Evolutionary conservation across 148 eudicot species (phyloP), one percentile per base, ranked within the genome.

Genomic region (Nepenthes mirabilis): DNA sequence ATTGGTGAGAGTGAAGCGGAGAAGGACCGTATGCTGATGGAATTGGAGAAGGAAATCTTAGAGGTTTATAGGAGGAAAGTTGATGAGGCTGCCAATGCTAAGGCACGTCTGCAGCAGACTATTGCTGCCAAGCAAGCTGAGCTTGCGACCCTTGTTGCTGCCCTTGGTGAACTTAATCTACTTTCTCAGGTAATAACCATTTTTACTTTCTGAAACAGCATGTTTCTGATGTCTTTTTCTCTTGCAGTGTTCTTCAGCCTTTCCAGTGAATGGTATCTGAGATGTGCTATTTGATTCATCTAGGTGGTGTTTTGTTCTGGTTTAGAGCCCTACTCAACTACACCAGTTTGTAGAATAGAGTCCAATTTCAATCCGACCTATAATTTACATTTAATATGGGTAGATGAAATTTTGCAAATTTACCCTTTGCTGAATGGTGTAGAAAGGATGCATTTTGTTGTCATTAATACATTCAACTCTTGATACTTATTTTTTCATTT

Each of bases 121-220:
- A 74, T 81, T 55, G 86, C 75, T 10, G 77, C 83, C 60, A 79
- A 74, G 72, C 83, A 84, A 72, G 90, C 86, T 7, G 90, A 84
- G 75, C 77, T 84, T 55, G 83, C 86, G 40, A 84, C 79, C 63
- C 83, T 84, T 34, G 68, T 81, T 74, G 90, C 90, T 70, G 57
- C 80, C 59, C 82, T 84, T 43, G 90, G 86, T 36, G 90, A 84
- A 62, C 69, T 62, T 55, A 76, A 70, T 47, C 63, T 68, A 57
- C 76, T 67, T 57, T 79, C 81, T 40, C 78, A 71, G 82, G 90
- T 84, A 80, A 75, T 45, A 36, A 47, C 1, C 10, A 9, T 56
- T 23, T 52, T 14, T 9, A 34, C 14, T 45, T 34, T 34, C 47
- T 33, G 8, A 40, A 40, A 40, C 45, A 40, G 8, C 1, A 6